Conservation (phyloP, 176 grass and related monocot species). For the Coix lacrymajobi region DNA sequence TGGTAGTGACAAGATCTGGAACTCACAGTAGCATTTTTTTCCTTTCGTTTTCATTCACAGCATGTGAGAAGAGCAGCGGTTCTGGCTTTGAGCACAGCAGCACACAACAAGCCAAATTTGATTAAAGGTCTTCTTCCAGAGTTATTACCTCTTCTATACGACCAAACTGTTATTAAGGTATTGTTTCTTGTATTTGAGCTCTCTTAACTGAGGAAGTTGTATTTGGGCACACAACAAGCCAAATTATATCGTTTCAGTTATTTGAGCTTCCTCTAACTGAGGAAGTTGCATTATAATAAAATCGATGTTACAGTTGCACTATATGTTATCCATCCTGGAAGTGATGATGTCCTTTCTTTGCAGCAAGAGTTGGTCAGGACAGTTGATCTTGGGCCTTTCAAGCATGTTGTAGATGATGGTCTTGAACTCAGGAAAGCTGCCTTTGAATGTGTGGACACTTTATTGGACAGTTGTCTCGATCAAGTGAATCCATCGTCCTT, state of each 20-base stretch:
- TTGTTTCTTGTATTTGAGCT: not conserved
- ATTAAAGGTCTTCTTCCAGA: conserved; percentile 86
- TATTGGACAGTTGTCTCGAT: conserved; percentile 91
- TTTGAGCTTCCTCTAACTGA: not conserved
- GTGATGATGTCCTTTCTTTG: conserved; percentile 14
- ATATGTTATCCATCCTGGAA: not conserved
- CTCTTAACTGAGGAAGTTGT: too few species aligned
- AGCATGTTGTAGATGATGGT: conserved; percentile 88
- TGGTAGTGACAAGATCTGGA: not conserved
- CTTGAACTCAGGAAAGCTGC: conserved; percentile 92
- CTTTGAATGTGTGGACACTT: conserved; percentile 88
- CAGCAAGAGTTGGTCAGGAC: conserved; percentile 90
- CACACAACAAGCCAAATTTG: conserved; percentile 92
- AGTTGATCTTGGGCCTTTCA: conserved; percentile 92
- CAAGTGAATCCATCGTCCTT: conserved; percentile 90
- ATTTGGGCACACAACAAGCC: too few species aligned
- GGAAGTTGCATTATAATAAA: not conserved
- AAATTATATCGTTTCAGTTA: not conserved
- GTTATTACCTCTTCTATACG: conserved; percentile 79
- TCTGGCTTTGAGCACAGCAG: conserved; percentile 80
- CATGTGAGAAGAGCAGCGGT: conserved; percentile 91
- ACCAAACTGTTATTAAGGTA: conserved; percentile 96
- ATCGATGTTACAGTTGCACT: not conserved
- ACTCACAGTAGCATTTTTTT: not conserved
- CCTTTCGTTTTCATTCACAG: conserved; percentile 32